Percentiles rank a stretch among this genome's conserved stretches.
Conservation (phyloP, 1,284 basidiomycete species). For the Cronartium quercuum region DNA sequence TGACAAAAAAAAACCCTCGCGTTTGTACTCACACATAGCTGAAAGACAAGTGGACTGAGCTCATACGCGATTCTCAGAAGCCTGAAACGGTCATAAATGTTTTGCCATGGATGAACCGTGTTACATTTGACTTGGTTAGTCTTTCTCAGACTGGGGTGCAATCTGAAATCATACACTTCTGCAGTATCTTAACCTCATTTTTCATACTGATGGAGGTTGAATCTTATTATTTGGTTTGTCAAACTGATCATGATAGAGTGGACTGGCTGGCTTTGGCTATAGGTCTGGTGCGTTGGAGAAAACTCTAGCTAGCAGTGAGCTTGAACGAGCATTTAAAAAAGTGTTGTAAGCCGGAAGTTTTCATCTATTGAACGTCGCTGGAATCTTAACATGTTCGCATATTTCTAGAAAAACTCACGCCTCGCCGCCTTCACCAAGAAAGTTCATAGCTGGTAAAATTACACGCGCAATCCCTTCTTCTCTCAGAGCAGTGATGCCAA, state of each 20-base stretch:
- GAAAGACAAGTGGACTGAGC: neutral
- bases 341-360: neutral
- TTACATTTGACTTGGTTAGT: constrained; percentile 67
- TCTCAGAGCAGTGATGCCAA: neutral
- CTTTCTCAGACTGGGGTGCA: constrained; percentile 51
- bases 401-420: neutral
- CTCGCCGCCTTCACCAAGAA: neutral
- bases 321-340: neutral
- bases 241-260: neutral
- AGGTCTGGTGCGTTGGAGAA: neutral
- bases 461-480: neutral
- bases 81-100: constrained; percentile 55
- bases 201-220: neutral
- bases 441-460: neutral
- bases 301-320: neutral
- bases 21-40: neutral
- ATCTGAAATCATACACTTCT: neutral
- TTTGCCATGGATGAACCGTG: constrained; percentile 58
- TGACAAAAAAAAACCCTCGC: neutral
- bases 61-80: constrained; percentile 28
- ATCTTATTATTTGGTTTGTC: neutral
- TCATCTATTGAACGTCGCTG: neutral
- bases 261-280: neutral
- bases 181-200: neutral
- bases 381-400: neutral